These are phyloP conservation scores for Populus pruinosa DNA, from an alignment of 345 rosid genomes.

Conservation along the genomic window DNA sequence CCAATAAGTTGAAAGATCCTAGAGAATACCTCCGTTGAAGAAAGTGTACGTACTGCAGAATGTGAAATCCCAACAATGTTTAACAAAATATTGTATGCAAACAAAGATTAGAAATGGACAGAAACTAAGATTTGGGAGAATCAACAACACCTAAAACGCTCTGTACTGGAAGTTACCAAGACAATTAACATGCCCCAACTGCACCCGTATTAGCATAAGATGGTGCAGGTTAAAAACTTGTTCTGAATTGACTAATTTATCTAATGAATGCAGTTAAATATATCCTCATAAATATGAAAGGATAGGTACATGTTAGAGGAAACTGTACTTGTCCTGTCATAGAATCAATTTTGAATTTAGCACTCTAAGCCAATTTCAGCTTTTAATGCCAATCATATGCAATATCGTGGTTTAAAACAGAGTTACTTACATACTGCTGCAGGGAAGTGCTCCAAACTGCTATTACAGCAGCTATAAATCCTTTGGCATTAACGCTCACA, in stretches of 20 bases:
- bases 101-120: neutral
- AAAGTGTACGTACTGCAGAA: conserved; percentile 83
- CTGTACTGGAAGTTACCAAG: neutral
- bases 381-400: neutral
- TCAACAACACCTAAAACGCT: neutral
- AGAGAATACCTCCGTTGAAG: conserved; percentile 86
- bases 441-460: conserved; percentile 98
- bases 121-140: neutral
- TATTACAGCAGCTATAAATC: conserved; percentile 81
- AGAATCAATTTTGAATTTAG: neutral
- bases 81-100: neutral
- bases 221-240: neutral
- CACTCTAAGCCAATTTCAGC: neutral
- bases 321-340: neutral
- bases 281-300: too few species aligned
- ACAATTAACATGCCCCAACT: neutral
- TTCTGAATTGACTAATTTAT: neutral
- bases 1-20: conserved; percentile 86
- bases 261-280: neutral
- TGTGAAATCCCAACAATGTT: conserved; percentile 5
- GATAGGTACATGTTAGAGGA: neutral
- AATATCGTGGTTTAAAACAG: conserved; percentile 2
- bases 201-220: neutral
- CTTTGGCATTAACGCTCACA: conserved; percentile 90
- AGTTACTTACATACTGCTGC: conserved; percentile 87